Base-by-base conservation (phyloP, 2,329 filamentous ascomycete genomes). In the Ascochyta koolunga region DNA sequence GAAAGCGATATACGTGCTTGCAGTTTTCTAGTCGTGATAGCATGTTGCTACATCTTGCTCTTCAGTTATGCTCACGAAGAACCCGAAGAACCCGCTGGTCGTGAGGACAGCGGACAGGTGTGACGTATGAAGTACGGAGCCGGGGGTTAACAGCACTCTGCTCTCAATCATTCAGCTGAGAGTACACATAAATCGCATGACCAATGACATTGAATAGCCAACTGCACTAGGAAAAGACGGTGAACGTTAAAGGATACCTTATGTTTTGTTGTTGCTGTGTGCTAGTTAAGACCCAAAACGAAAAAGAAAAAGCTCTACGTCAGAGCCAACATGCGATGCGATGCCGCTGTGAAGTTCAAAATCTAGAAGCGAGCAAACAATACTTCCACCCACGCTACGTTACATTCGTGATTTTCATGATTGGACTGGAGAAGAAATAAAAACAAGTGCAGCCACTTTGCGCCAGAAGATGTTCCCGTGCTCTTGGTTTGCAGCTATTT, bases 351-450 rank as follows among this genome's bases (percentile, higher is more conserved):
- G 22, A 36, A 40, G 25, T 21, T 8, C 16, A 37, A 11, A 10
- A 37, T 45, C 27, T 53, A 51, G 43, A 15, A 8, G 45, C 36
- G 42, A 16, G 25, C 11, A 43, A 22, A 15, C 18, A 37, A 41
- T 10, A 37, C 16, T 44, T 47, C 61, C 55, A 56, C 64, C 62
- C 62, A 64, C 60, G 62, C 62, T 66, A 54, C 62, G 56, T 64
- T 56, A 62, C 53, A 43, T 54, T 65, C 61, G 41, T 65, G 49
- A 65, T 60, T 60, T 45, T 51, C 31, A 39, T 54, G 22, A 32
- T 36, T 44, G 35, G 15, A 44, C 35, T 42, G 18, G 32, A n/a
- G 16, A 18, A 40, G 42, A 31, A 40, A 36, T 21, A 39, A 31
- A 50, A 45, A 35, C 46, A 54, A 32, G 50, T 37, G 43, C 49